Evolutionary conservation across 192 early-diverging fungal genomes (phyloP), one percentile per base, ranked within the genome.

Genomic region (Coemansia reversa): DNA sequence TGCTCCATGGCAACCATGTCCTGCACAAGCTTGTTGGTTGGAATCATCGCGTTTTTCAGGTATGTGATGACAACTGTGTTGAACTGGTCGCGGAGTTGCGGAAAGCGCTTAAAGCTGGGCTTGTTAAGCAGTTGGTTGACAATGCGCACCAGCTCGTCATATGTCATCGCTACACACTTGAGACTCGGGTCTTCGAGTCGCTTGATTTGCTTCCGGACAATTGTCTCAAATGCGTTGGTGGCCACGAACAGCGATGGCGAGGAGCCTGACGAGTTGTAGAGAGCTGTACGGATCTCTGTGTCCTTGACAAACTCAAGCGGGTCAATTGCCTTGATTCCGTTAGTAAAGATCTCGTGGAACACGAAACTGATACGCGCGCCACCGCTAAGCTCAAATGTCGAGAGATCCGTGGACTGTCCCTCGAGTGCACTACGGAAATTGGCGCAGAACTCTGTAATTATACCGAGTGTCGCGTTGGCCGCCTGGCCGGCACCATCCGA

Each of bases 271-370:
- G 95, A 94, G 83, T 98, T 99, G 86, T 97, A 98, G 58, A 98
- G 83, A 53, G 98, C 96, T 27, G 93, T 98, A 56, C 98, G 89
- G 70, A 99, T 99, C 74, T 99, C 98, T 7, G 91, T 86, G 76
- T 99, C 96, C 83, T 99, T 98, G 74, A 97, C 90, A 69, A 98
- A 94, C 67, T 99, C 98, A 72, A 99, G 93, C 11, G 96, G 95
- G 77, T 99, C 96, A 72, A 99, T 92, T 25, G 86, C 81, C 65
- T 96, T 94, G 69, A 99, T 84, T 51, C 94, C 94, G 67, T 88
- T 87, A 32, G 90, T 82, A 75, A 87, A 99, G 50, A 98, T 91
- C 72, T 99, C 98, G 79, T 99, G 96, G 81, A 98, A 98, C 7
- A 99, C 98, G 88, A 95, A 99, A 63, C 89, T 90, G 60, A 99